phyloP scores from a whole-genome alignment of 1,284 basidiomycete species.

The Malassezia globosa region DNA sequence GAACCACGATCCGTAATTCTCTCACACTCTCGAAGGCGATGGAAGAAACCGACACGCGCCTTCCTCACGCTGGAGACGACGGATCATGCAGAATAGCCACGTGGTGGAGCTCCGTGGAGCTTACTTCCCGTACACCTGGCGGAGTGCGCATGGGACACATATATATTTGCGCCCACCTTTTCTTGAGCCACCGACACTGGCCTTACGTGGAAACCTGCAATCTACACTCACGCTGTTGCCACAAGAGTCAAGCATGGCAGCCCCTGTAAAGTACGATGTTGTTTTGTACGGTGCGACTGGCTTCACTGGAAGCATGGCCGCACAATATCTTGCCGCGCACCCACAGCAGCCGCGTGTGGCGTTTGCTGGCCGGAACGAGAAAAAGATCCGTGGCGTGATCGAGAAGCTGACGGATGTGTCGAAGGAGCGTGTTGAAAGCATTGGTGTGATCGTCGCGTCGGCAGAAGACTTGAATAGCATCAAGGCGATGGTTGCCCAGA shows the following conservation, averaged over 20 bases:
- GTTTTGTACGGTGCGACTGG: conserved; percentile 40
- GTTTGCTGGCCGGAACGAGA: conserved; percentile 30
- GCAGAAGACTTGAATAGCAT: conserved; percentile 21
- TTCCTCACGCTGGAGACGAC: background rate
- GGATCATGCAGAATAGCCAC: background rate
- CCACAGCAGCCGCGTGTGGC: conserved; percentile 24
- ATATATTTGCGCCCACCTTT: background rate
- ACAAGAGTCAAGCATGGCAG: no score
- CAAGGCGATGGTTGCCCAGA: conserved; percentile 18
- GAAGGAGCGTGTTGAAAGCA: conserved; percentile 15
- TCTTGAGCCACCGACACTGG: background rate
- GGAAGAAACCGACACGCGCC: background rate
- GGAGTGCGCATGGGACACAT: background rate
- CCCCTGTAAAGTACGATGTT: conserved; percentile 23
- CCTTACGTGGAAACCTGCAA: background rate
- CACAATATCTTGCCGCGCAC: conserved; percentile 28
- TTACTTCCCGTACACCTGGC: background rate
- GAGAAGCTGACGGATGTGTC: conserved; percentile 14
- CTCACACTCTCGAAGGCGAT: background rate
- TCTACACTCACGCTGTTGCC: background rate
- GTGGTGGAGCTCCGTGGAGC: background rate
- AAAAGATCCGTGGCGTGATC: conserved; percentile 21
- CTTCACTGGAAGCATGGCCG: conserved; percentile 32
- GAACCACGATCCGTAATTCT: background rate
- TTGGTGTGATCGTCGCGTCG: conserved; percentile 26